These are phyloP conservation scores for Haplosporangium sp. DNA, from an alignment of 371 early-diverging fungal genomes.

Conservation along the genomic window DNA sequence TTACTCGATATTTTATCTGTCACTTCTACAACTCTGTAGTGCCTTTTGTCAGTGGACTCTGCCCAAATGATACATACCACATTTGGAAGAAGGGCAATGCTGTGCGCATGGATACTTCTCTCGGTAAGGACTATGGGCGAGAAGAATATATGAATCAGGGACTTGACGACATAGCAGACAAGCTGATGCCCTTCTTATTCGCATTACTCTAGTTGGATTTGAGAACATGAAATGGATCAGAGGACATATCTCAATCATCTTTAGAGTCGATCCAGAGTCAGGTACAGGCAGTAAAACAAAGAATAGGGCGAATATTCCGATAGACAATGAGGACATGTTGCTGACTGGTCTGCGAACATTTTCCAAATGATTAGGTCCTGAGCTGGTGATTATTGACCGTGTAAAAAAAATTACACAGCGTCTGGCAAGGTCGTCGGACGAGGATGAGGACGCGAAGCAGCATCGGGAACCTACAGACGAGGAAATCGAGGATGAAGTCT, in stretches of 20 bases:
- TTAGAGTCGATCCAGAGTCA: slow-evolving; percentile 40
- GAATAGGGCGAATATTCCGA: no score
- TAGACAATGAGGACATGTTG: not conserved
- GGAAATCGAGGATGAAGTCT: slow-evolving; percentile 48
- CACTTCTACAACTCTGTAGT: slow-evolving; percentile 10
- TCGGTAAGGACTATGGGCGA: slow-evolving; percentile 17
- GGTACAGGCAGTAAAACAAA: slow-evolving; percentile 6
- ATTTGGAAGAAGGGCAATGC: slow-evolving; percentile 55
- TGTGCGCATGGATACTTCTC: slow-evolving; percentile 54
- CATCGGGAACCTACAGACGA: slow-evolving; percentile 34
- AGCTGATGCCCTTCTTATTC: not conserved
- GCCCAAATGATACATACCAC: slow-evolving; percentile 54
- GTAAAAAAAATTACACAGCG: slow-evolving; percentile 49
- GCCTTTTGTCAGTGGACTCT: slow-evolving; percentile 53
- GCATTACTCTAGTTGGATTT: slow-evolving; percentile 30
- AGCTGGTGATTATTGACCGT: slow-evolving; percentile 43
- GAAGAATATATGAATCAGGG: not conserved
- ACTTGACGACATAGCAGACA: not conserved
- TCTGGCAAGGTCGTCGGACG: slow-evolving; percentile 35
- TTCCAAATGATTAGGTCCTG: slow-evolving; percentile 25
- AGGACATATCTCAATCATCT: slow-evolving; percentile 53
- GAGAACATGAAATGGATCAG: slow-evolving; percentile 53
- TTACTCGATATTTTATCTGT: not conserved
- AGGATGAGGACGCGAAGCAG: slow-evolving; percentile 11
- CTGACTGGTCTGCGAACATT: not conserved